Evolutionary conservation across 1,284 basidiomycete genomes (phyloP).

Genomic region (Apiotrichum porosum): DNA sequence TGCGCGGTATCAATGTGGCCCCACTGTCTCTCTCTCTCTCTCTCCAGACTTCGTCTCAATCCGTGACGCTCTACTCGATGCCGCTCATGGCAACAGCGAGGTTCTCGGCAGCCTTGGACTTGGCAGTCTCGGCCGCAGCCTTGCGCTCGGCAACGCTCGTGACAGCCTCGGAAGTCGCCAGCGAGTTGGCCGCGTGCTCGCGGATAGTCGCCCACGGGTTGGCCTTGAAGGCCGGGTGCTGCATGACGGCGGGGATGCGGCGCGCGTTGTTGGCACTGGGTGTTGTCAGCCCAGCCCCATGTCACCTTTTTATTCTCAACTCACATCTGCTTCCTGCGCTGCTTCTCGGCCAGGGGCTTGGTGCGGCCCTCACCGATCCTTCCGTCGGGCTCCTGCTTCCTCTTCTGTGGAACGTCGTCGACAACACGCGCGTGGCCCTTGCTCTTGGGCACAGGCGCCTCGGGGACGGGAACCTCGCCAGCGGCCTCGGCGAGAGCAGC

Average conservation of each 20-base stretch:
- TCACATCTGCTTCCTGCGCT: constrained; percentile 44
- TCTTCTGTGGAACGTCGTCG: constrained; percentile 13
- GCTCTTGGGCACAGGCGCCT: background rate
- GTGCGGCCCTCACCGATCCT: constrained; percentile 44
- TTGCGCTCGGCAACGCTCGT: constrained; percentile 11
- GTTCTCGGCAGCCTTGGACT: constrained; percentile 3
- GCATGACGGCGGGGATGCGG: constrained; percentile 42
- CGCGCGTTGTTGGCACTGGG: constrained; percentile 32
- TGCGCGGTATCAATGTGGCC: too few relatives aligned
- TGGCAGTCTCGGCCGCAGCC: background rate
- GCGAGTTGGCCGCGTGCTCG: constrained; percentile 42
- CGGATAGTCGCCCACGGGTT: constrained; percentile 48
- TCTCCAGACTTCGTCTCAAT: background rate
- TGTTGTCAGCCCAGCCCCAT: background rate
- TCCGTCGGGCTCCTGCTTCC: constrained; percentile 20
- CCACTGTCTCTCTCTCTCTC: background rate
- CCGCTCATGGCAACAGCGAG: constrained; percentile 9
- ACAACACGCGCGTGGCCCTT: constrained; percentile 9
- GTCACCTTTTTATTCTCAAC: constrained; percentile 10
- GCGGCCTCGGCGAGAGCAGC: constrained; percentile 28
- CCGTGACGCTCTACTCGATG: constrained; percentile 6
- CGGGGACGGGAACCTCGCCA: background rate
- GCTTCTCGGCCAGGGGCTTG: constrained; percentile 40
- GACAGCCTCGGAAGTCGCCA: constrained; percentile 25
- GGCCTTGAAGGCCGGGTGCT: constrained; percentile 42